Conservation (phyloP, 2,329 filamentous ascomycete species). For the Ophiocordyceps robertsii region DNA sequence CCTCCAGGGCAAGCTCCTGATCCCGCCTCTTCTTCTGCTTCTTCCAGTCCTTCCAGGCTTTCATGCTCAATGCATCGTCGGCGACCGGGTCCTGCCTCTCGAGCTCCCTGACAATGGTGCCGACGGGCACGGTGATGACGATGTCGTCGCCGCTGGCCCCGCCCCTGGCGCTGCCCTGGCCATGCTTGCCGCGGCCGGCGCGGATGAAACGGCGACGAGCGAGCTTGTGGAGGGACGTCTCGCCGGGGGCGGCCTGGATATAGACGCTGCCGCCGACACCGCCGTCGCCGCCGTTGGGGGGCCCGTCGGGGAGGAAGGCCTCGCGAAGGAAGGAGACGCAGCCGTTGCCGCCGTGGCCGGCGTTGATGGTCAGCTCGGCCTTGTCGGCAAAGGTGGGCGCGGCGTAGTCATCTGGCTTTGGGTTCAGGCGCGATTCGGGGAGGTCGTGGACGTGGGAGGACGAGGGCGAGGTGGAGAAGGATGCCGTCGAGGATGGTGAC, state of each 20-base stretch:
- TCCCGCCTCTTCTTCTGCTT: not conserved
- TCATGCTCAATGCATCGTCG: conserved; percentile 39
- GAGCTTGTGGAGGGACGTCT: conserved; percentile 89
- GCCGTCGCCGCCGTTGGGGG: conserved; percentile 88
- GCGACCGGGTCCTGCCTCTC: conserved; percentile 63
- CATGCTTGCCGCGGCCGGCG: conserved; percentile 63
- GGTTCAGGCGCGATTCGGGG: conserved; percentile 55
- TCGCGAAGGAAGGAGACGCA: conserved; percentile 92
- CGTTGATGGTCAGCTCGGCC: conserved; percentile 62
- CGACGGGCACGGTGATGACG: conserved; percentile 80
- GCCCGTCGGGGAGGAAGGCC: conserved; percentile 77
- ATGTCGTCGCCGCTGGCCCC: conserved; percentile 79
- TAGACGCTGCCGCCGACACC: conserved; percentile 86
- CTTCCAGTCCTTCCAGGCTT: not conserved
- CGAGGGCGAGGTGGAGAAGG: conserved; percentile 8
- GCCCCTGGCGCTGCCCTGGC: conserved; percentile 57
- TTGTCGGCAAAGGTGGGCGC: conserved; percentile 77
- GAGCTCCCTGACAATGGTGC: conserved; percentile 78
- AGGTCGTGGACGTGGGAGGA: conserved; percentile 22
- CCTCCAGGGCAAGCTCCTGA: conserved; percentile 1
- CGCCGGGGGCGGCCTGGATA: conserved; percentile 81
- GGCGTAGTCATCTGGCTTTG: conserved; percentile 71
- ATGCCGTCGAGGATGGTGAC: conserved; percentile 5
- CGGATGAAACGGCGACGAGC: conserved; percentile 62
- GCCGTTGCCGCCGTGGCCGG: conserved; percentile 75